phyloP scores from a whole-genome alignment of 805 yeast genomes.

The Brettanomyces sp. region DNA sequence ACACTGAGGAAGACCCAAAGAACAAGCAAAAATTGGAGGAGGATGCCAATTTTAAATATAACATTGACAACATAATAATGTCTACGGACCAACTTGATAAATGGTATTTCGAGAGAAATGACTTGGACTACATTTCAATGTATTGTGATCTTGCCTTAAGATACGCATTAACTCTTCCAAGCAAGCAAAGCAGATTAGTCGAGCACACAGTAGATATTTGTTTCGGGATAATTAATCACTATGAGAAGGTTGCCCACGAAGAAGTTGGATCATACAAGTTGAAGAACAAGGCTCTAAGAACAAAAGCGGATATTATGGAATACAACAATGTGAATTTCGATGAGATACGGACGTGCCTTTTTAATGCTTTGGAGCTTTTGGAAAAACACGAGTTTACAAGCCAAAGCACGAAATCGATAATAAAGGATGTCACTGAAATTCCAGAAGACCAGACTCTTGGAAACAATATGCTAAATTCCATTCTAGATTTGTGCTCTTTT shows the following conservation, averaged over 20 bases:
- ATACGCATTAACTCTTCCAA: slow-evolving; percentile 27
- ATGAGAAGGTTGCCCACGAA: slow-evolving; percentile 15
- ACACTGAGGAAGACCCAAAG: slow-evolving; percentile 8
- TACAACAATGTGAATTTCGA: slow-evolving; percentile 10
- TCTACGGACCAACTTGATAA: slow-evolving; percentile 14
- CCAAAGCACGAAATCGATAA: not conserved
- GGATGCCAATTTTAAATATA: slow-evolving; percentile 23
- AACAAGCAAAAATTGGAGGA: slow-evolving; percentile 16
- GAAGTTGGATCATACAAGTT: slow-evolving; percentile 19
- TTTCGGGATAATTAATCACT: slow-evolving; percentile 21
- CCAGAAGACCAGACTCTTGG: slow-evolving; percentile 16
- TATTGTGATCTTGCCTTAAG: slow-evolving; percentile 31
- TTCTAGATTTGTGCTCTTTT: slow-evolving; percentile 22
- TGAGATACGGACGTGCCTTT: slow-evolving; percentile 21
- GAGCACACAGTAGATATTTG: slow-evolving; percentile 21
- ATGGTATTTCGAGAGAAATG: slow-evolving; percentile 21
- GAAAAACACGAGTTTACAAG: slow-evolving; percentile 15
- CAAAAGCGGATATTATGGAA: slow-evolving; percentile 26
- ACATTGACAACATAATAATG: slow-evolving; percentile 8
- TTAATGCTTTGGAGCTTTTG: slow-evolving; percentile 20
- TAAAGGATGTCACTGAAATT: slow-evolving; percentile 12
- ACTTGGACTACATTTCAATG: slow-evolving; percentile 23
- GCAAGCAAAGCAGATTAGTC: slow-evolving; percentile 15
- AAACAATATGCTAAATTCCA: slow-evolving; percentile 16
- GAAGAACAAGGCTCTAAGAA: slow-evolving; percentile 26